These are phyloP conservation scores for Cyberlindnera japonica DNA, from an alignment of 805 yeast genomes.

Conservation along the genomic window DNA sequence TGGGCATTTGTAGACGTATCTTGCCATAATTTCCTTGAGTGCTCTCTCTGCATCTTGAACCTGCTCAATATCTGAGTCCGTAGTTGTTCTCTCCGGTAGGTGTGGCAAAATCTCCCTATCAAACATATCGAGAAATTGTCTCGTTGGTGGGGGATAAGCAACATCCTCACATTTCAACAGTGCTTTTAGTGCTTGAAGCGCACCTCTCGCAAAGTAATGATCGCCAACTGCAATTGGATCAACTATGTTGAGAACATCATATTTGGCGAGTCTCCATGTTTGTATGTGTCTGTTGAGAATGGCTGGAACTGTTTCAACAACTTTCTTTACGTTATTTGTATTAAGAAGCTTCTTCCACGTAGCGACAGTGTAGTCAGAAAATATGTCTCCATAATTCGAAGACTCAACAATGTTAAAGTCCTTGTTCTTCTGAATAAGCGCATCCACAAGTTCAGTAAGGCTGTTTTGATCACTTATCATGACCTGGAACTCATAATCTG, in stretches of 20 bases:
- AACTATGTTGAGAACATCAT: conserved; percentile 13
- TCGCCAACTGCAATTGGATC: conserved; percentile 19
- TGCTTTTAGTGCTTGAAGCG: conserved; percentile 9
- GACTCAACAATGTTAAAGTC: conserved; percentile 15
- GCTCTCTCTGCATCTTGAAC: conserved; percentile 3
- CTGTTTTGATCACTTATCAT: conserved; percentile 9
- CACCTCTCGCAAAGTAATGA: conserved; percentile 16
- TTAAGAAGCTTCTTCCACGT: conserved; percentile 15
- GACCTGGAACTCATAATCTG: conserved; percentile 17
- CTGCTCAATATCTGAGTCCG: conserved; percentile 7
- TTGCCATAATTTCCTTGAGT: conserved; percentile 8
- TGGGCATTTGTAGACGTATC: conserved; percentile 4
- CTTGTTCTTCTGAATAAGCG: conserved; percentile 7
- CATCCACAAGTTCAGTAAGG: conserved; percentile 9
- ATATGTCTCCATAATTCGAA: conserved; percentile 6
- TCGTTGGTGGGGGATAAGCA: conserved; percentile 17
- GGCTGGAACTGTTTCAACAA: conserved; percentile 14
- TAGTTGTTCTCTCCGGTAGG: conserved; percentile 7
- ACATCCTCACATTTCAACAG: conserved; percentile 13
- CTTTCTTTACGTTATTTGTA: conserved; percentile 14
- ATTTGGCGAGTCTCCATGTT: conserved; percentile 8
- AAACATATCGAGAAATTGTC: conserved; percentile 7
- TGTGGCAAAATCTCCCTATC: conserved; percentile 10
- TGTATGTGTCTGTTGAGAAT: conserved; percentile 15
- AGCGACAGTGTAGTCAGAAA: conserved; percentile 19